phyloP scores from a whole-genome alignment of 306 rosid genomes.

The Vigna radiata region DNA sequence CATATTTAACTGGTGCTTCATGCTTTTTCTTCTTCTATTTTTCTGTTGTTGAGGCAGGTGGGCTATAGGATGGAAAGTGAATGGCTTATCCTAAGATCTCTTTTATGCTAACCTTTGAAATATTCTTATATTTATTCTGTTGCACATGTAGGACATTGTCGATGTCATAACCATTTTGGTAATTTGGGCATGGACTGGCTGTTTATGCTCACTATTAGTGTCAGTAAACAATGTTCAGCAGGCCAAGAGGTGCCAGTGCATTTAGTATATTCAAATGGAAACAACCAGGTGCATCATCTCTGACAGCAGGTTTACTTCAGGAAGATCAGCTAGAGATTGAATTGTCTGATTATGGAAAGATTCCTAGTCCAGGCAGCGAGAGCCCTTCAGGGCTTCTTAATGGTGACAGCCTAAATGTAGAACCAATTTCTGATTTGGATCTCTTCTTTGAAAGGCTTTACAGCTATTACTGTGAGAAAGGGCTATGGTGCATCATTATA shows the following conservation, averaged over 20 bases:
- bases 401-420: constrained; percentile 76
- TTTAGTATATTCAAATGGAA: constrained; percentile 66
- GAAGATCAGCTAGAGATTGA: constrained; percentile 79
- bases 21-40: neutral
- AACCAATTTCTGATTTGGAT: constrained; percentile 92
- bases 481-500: constrained; percentile 89
- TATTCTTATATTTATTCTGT: constrained; percentile 39
- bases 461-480: constrained; percentile 87
- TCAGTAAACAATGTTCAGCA: constrained; percentile 82
- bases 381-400: constrained; percentile 92
- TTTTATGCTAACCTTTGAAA: constrained; percentile 15
- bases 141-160: constrained; percentile 40
- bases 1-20: neutral
- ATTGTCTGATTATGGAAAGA: constrained; percentile 68
- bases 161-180: constrained; percentile 38
- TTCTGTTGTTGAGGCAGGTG: constrained; percentile 1
- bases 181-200: constrained; percentile 69
- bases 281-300: constrained; percentile 61
- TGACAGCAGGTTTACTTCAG: constrained; percentile 62
- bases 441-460: constrained; percentile 94
- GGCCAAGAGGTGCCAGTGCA: constrained; percentile 58
- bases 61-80: neutral
- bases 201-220: constrained; percentile 55
- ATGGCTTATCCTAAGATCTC: constrained; percentile 2
- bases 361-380: constrained; percentile 85